These are phyloP conservation scores for Trichoderma simmonsii DNA, from an alignment of 2,329 filamentous ascomycete genomes.

Conservation along the genomic window DNA sequence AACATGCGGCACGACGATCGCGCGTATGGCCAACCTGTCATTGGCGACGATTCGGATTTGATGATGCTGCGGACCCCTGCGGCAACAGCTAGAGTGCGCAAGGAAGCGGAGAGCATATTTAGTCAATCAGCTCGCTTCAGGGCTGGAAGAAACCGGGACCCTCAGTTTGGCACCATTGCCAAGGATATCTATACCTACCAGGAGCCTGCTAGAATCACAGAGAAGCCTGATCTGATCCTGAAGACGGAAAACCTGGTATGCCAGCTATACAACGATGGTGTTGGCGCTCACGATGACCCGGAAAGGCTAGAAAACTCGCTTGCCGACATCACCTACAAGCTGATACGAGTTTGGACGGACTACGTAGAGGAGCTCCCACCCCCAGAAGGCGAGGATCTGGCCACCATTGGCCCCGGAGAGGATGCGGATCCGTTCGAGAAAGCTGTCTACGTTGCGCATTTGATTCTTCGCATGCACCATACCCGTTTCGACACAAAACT, in stretches of 20 bases:
- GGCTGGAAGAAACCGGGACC: conserved; percentile 49
- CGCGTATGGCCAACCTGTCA: conserved; percentile 37
- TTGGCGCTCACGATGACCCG: conserved; percentile 53
- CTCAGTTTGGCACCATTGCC: conserved; percentile 67
- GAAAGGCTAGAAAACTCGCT: conserved; percentile 56
- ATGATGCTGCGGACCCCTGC: conserved; percentile 56
- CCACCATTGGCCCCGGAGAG: conserved; percentile 63
- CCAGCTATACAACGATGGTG: conserved; percentile 61
- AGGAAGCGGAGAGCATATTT: conserved; percentile 55
- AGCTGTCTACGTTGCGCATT: conserved; percentile 72
- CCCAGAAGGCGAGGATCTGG: conserved; percentile 51
- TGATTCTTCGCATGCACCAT: conserved; percentile 78
- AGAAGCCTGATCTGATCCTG: conserved; percentile 69
- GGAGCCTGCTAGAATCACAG: conserved; percentile 59
- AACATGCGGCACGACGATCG: conserved; percentile 45
- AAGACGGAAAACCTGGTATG: conserved; percentile 70
- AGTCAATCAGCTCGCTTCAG: conserved; percentile 50
- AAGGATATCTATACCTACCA: conserved; percentile 61
- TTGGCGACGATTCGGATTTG: conserved; percentile 48
- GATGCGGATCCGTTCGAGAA: conserved; percentile 65
- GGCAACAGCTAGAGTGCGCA: conserved; percentile 50
- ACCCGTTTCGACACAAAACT: conserved; percentile 44
- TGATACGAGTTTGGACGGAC: conserved; percentile 55
- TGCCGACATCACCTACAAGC: conserved; percentile 49
- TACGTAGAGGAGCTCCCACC: conserved; percentile 48